Base-by-base conservation (phyloP, 768 basidiomycete species). In the Amanita inopinata region DNA sequence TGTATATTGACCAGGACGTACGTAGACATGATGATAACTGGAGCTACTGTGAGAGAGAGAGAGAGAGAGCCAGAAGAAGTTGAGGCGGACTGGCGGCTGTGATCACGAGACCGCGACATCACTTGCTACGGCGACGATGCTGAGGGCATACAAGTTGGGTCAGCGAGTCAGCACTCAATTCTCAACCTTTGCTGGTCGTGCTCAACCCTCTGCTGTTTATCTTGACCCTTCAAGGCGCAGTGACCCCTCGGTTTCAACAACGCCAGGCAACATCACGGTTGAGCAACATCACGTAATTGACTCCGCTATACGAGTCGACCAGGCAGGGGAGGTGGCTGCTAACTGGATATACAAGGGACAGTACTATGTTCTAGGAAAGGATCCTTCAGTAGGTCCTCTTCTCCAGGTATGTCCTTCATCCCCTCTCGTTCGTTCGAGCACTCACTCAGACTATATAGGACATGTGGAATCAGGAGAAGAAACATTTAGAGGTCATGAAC, bases 391-490 rank as follows among this genome's bases (percentile, higher is more conserved):
- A 35, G 73, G 76, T 18, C 64, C 76, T 38, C 58, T 96, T 38
- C 83, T 96, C 49, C 83, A 89, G 64, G 92, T 81, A 49, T 47
- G 75, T 62, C 28, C 19, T 23, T 17, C 28, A 33, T 25, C 30
- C 35, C 12, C 15, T 32, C 30, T 1, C n/a, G 22, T 25, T 12
- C 15, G 5, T 35, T 33, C 22, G 17, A 38, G 40, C 34, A 19
- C 23, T 33, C 10, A 39, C 28, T 43, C 15, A 30, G 25, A 35
- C 12, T 45, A 41, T 32, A 20, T 40, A 97, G 92, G 83, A 87
- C 46, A 98, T 98, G 93, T 97, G 92, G 91, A 78, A 89, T 24
- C 90, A 90, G 57, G 93, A 98, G 61, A 86, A 84, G 64, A 89
- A 87, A 57, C 93, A 98, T 60, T 67, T 98, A 9, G 56, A 64